Evolutionary conservation across 257 asterid species (phyloP).

Genomic region (Solanum chiquidenum): DNA sequence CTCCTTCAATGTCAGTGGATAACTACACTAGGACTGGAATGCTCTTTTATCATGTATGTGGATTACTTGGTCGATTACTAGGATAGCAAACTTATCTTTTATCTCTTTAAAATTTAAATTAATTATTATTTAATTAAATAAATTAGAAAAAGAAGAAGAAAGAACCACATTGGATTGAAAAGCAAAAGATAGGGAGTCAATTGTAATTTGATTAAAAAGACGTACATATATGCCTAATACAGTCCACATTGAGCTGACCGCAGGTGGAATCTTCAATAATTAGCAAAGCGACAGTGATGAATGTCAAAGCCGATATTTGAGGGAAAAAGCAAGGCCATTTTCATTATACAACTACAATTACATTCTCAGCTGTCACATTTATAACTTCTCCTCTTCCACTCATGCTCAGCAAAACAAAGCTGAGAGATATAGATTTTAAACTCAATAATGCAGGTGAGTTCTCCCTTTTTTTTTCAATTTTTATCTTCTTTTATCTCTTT

Average conservation of each 20-base stretch:
- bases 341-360: background rate
- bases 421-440: slow-evolving; percentile 7
- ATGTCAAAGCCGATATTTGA: background rate
- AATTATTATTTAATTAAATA: too few species aligned
- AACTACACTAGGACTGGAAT: background rate
- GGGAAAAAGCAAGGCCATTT: background rate
- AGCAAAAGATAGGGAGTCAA: background rate
- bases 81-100: too few species aligned
- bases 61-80: background rate
- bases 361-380: background rate
- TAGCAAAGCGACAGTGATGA: background rate
- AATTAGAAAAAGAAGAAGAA: too few species aligned
- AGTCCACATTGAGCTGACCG: background rate
- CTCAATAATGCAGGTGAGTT: slow-evolving; percentile 65
- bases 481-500: background rate
- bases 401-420: background rate
- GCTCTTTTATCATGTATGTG: background rate
- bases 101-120: too few species aligned
- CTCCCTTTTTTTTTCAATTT: background rate
- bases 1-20: background rate
- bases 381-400: background rate
- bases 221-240: background rate
- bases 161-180: background rate
- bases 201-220: background rate
- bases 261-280: background rate